Base-by-base conservation (phyloP, 2,329 filamentous ascomycete species). In the Apiospora aurea region DNA sequence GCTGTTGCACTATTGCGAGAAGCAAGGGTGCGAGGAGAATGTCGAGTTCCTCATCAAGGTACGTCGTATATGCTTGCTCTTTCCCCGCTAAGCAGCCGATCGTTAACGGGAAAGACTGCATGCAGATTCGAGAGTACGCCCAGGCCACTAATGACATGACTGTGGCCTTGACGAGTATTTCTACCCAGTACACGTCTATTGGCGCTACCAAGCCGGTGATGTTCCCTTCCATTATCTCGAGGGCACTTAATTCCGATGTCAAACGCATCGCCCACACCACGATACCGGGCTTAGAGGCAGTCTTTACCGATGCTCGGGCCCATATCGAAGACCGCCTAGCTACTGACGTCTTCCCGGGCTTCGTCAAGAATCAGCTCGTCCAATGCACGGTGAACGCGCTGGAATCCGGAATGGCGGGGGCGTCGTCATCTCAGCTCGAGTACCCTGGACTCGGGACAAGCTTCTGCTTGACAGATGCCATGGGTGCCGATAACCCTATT, bases 381-480 rank as follows among this genome's bases (percentile, higher is more conserved):
- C 77, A 83, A 43, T 84, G 83, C 69, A 85, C 86, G 5, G 82
- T 82, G 4, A 78, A 81, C 49, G 85, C 87, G 0, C 77, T 80
- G 13, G 72, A 74, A 14, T 73, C 69, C 41, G 73, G 73, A 38
- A 72, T 75, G 10, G 57, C 53, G 46, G 79, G 1, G 2, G 66
- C 75, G 0, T 78, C 79, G 26, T 78, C 80, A 1, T 78, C 79
- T 6, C 76, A 81, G 69, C 57, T 72, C 34, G 80, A 77, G 72
- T 90, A 86, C 70, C 85, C 85, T 2, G 89, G 89, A 0, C 82
- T 91, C 0, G 89, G 88, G 11, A 84, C 88, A 68, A 88, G 88
- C 29, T 91, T 91, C 74, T 89, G 88, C 71, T 77, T 91, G 21
- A 89, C 87, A 0, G 86, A 90, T 75, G 86, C 87, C 0, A 76